A percentile compares a stretch with the other conserved stretches of the same genome.
phyloP scores from a whole-genome alignment of 78 protist genomes.

The Planoprotostelium fungivorum region DNA sequence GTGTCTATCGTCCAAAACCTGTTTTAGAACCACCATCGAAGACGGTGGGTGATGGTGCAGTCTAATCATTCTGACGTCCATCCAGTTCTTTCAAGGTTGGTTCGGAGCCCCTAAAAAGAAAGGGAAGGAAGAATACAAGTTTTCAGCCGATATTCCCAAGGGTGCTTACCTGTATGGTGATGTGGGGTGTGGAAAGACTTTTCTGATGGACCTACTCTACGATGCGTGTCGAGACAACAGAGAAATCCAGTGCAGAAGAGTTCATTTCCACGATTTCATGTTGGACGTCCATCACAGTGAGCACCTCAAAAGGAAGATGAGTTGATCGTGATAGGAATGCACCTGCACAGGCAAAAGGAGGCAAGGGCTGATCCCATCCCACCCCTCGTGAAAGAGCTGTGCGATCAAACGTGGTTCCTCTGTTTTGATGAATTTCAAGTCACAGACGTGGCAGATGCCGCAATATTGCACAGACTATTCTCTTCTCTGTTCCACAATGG shows the following conservation, averaged over 20 bases:
- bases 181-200: slow-evolving; percentile 91
- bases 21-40: neutral
- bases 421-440: slow-evolving; percentile 94
- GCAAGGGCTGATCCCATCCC: slow-evolving; percentile 65
- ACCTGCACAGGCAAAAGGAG: slow-evolving; percentile 41
- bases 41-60: neutral
- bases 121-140: neutral
- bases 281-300: slow-evolving; percentile 74
- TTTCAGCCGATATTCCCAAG: slow-evolving; percentile 14
- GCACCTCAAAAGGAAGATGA: neutral
- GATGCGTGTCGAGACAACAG: slow-evolving; percentile 14
- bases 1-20: slow-evolving; percentile 12
- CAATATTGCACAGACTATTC: slow-evolving; percentile 84
- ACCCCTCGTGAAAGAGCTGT: slow-evolving; percentile 55
- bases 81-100: slow-evolving; percentile 9
- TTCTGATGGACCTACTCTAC: slow-evolving; percentile 86
- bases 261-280: slow-evolving; percentile 91
- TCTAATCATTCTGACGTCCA: neutral
- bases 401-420: slow-evolving; percentile 51
- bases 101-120: neutral
- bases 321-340: slow-evolving; percentile 31
- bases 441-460: slow-evolving; percentile 90
- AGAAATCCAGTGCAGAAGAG: slow-evolving; percentile 55
- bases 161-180: slow-evolving; percentile 82
- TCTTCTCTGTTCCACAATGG: slow-evolving; percentile 67